Percentiles rank a stretch among this genome's conserved stretches.
These are phyloP conservation scores for Penicillium sp. DNA, from an alignment of 2,329 filamentous ascomycete genomes.

Conservation along the genomic window DNA sequence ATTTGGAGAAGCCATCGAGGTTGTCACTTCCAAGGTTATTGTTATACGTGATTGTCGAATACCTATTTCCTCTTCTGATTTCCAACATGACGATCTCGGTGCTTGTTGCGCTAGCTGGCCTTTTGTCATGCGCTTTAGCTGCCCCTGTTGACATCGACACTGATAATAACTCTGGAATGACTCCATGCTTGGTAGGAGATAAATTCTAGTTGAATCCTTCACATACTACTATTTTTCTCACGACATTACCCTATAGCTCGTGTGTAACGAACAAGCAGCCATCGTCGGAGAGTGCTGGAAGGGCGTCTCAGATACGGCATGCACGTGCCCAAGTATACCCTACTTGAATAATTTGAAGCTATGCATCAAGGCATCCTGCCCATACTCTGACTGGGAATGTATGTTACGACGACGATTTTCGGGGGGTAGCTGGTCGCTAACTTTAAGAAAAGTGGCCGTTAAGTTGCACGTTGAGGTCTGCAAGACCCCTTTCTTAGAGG, in stretches of 20 bases:
- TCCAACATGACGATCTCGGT: background rate
- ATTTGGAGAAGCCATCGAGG: background rate
- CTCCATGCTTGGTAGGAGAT: background rate
- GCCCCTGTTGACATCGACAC: background rate
- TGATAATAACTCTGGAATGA: background rate
- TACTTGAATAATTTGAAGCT: background rate
- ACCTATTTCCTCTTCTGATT: background rate
- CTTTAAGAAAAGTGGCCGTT: background rate
- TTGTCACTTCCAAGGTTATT: background rate
- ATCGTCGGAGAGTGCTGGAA: background rate
- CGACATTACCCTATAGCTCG: background rate
- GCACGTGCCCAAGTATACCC: conserved; percentile 1
- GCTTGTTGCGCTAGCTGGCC: background rate
- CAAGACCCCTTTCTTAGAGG: background rate
- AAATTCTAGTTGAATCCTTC: background rate
- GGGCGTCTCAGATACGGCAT: background rate
- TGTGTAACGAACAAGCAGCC: conserved; percentile 4
- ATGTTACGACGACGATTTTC: background rate
- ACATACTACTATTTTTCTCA: background rate
- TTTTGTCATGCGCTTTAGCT: background rate
- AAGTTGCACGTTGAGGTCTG: background rate
- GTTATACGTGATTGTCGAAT: background rate
- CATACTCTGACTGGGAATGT: conserved; percentile 1
- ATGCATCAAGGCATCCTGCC: background rate
- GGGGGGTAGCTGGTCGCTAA: background rate